Evolutionary conservation across 805 yeast genomes (phyloP).

Genomic region (Wickerhamiella kurtzmanii): DNA sequence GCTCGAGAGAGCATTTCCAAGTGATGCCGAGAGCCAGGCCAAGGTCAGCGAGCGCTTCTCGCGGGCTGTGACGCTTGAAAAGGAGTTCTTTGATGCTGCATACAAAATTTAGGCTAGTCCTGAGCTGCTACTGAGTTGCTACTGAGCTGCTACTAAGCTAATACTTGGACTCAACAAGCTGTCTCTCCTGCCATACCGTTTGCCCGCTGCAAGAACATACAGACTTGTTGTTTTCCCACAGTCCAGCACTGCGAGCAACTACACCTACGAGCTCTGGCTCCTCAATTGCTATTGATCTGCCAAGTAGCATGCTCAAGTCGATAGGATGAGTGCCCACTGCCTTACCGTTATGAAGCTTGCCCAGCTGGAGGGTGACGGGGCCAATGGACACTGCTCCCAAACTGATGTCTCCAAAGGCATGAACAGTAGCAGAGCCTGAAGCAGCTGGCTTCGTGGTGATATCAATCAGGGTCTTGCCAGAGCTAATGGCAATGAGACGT

Average conservation of each 20-base stretch:
- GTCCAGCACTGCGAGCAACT: constrained; percentile 91
- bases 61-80: constrained; percentile 6
- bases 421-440: constrained; percentile 46
- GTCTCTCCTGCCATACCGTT: constrained; percentile 89
- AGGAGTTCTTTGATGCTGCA: constrained; percentile 10
- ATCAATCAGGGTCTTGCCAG: constrained; percentile 49
- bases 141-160: no score
- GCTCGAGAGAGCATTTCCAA: constrained; percentile 4
- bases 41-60: not conserved
- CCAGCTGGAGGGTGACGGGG: constrained; percentile 16
- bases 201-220: constrained; percentile 93
- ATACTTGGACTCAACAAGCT: constrained; percentile 30
- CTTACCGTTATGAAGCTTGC: constrained; percentile 15
- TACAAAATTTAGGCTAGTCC: constrained; percentile 5
- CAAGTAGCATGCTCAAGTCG: constrained; percentile 12
- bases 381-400: constrained; percentile 28
- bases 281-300: constrained; percentile 17
- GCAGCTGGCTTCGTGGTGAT: constrained; percentile 43
- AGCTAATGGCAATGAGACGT: constrained; percentile 57
- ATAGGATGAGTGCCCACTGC: not conserved
- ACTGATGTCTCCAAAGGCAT: constrained; percentile 64
- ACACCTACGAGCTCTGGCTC: constrained; percentile 51
- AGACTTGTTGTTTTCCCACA: constrained; percentile 88
- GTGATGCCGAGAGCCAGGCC: not conserved
- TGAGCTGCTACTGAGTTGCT: no score